Evolutionary conservation across 257 asterid species (phyloP).

Genomic region (Solanum sejunctum): DNA sequence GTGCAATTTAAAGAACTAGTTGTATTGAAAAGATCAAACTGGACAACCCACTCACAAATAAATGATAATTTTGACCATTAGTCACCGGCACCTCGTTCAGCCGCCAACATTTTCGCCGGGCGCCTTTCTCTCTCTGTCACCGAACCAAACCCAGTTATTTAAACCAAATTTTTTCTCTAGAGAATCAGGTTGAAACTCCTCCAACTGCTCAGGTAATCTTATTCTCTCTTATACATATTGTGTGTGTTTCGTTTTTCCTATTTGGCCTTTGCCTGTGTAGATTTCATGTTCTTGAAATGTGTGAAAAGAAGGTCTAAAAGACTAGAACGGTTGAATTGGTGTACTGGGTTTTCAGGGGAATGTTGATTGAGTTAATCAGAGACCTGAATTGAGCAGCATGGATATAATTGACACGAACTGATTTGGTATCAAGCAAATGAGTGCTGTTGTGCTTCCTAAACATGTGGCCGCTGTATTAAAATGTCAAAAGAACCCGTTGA

Average conservation of each 20-base stretch:
- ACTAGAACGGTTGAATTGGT: neutral
- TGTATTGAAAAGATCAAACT: too few species aligned
- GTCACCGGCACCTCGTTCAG: too few species aligned
- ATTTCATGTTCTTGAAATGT: neutral
- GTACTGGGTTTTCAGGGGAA: neutral
- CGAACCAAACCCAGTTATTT: neutral
- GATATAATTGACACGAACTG: neutral
- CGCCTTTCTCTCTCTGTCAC: neutral
- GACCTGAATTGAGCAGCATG: neutral
- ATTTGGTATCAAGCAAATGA: conserved; percentile 29
- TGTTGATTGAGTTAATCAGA: neutral
- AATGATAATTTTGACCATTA: too few species aligned
- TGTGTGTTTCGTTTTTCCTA: neutral
- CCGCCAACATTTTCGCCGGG: neutral
- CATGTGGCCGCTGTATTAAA: conserved; percentile 78
- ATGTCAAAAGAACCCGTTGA: conserved; percentile 61
- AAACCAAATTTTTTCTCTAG: neutral
- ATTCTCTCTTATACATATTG: neutral
- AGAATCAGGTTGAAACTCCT: neutral
- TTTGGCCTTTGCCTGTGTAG: neutral
- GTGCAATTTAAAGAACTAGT: too few species aligned
- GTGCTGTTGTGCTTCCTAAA: conserved; percentile 53
- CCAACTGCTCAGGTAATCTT: neutral
- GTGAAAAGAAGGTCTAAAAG: neutral
- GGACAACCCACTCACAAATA: too few species aligned